Percentiles rank a stretch among this genome's conserved stretches.
Evolutionary conservation across 345 rosid genomes (phyloP).

Genomic region (Corchorus olitorius): DNA sequence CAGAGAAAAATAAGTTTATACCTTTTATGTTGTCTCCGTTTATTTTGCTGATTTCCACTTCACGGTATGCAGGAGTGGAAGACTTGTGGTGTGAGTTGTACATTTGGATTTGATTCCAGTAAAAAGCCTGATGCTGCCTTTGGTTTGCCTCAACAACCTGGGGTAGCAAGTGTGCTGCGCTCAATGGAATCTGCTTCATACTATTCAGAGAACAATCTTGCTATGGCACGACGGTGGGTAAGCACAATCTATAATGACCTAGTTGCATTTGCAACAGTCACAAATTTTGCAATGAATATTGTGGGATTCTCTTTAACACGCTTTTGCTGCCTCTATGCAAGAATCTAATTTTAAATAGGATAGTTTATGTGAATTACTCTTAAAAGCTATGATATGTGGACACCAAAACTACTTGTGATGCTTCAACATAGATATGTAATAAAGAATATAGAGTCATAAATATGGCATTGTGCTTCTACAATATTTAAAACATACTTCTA

Average conservation of each 20-base stretch:
- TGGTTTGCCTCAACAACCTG: slow-evolving; percentile 44
- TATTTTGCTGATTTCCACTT: slow-evolving; percentile 9
- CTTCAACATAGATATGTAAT: neutral
- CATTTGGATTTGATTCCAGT: slow-evolving; percentile 47
- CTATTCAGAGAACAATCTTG: slow-evolving; percentile 71
- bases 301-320: neutral
- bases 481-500: neutral
- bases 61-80: slow-evolving; percentile 57
- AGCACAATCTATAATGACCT: slow-evolving; percentile 59
- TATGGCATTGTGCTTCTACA: neutral
- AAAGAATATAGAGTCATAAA: neutral
- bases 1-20: neutral
- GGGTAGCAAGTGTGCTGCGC: slow-evolving; percentile 56
- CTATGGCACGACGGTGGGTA: slow-evolving; percentile 97
- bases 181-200: slow-evolving; percentile 95
- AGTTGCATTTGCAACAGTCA: neutral
- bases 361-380: slow-evolving; percentile 10
- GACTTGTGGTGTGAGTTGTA: slow-evolving; percentile 71
- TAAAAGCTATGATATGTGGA: slow-evolving; percentile 3
- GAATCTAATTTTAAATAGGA: neutral
- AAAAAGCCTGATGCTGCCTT: slow-evolving; percentile 69
- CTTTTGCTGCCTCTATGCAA: neutral
- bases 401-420: neutral
- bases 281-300: neutral
- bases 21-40: slow-evolving; percentile 1